Evolutionary conservation across 331 rosid genomes (phyloP).

Genomic region (Phaseolus coccineus): DNA sequence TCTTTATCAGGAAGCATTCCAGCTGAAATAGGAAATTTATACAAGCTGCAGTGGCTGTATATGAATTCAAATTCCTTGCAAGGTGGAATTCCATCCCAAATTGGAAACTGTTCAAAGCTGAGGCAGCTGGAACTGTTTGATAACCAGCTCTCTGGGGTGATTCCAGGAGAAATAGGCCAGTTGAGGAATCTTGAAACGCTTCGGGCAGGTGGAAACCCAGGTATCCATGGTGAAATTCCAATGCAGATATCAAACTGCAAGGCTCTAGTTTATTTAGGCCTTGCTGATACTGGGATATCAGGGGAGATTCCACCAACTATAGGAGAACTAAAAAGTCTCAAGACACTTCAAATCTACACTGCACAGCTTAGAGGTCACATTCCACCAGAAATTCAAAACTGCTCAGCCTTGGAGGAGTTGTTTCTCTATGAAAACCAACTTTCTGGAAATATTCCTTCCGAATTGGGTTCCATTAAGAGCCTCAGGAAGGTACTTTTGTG

Average conservation of each 20-base stretch:
- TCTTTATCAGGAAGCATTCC: slow-evolving; percentile 75
- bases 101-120: slow-evolving; percentile 58
- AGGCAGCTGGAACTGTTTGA: slow-evolving; percentile 67
- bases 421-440: slow-evolving; percentile 80
- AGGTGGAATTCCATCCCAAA: slow-evolving; percentile 63
- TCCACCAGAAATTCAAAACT: slow-evolving; percentile 45
- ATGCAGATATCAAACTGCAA: slow-evolving; percentile 72
- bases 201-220: slow-evolving; percentile 79
- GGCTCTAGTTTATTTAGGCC: slow-evolving; percentile 65
- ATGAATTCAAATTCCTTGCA: slow-evolving; percentile 68
- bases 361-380: slow-evolving; percentile 6
- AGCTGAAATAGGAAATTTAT: slow-evolving; percentile 56
- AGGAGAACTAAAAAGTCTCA: slow-evolving; percentile 7
- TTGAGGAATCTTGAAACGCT: slow-evolving; percentile 56
- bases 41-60: slow-evolving; percentile 52
- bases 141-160: slow-evolving; percentile 69
- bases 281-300: slow-evolving; percentile 67
- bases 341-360: slow-evolving; percentile 23
- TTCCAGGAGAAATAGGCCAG: slow-evolving; percentile 70
- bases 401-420: slow-evolving; percentile 66
- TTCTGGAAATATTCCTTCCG: slow-evolving; percentile 71
- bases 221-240: slow-evolving; percentile 76
- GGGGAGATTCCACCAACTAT: slow-evolving; percentile 27
- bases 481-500: slow-evolving; percentile 68
- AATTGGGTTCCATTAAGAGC: slow-evolving; percentile 61